Percentiles rank a stretch among this genome's conserved stretches.
Conservation (phyloP, 495 filamentous ascomycete species). For the Penicilliopsis zonata region DNA sequence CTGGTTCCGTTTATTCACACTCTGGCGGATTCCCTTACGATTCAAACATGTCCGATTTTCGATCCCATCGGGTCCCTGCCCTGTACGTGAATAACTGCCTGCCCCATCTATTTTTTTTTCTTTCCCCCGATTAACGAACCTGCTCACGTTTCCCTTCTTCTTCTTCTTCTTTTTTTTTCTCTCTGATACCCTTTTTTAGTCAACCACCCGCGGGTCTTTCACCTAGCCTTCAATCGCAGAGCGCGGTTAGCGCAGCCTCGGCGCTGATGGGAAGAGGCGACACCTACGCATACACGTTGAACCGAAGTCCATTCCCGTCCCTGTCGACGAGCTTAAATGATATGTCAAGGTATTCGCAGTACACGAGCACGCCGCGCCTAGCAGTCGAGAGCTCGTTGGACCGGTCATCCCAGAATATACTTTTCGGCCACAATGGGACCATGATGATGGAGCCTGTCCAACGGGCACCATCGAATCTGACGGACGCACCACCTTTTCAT, state of each 20-base stretch:
- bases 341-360: constrained; percentile 19
- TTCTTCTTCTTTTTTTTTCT: too few species aligned
- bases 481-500: constrained; percentile 43
- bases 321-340: constrained; percentile 24
- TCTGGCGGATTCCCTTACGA: constrained; percentile 24
- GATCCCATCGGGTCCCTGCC: constrained; percentile 23
- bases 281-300: constrained; percentile 24
- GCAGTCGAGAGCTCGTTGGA: constrained; percentile 22
- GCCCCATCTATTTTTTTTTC: too few species aligned
- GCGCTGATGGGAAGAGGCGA: constrained; percentile 24
- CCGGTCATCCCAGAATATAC: constrained; percentile 15
- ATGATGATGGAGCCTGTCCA: constrained; percentile 20
- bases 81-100: too few species aligned
- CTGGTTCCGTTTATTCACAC: constrained; percentile 28
- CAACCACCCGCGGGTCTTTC: constrained; percentile 27
- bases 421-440: constrained; percentile 17
- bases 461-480: constrained; percentile 16
- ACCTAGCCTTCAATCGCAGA: constrained; percentile 18
- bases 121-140: too few species aligned
- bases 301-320: constrained; percentile 20
- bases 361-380: constrained; percentile 23
- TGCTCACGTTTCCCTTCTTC: background rate
- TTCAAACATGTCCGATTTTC: constrained; percentile 30
- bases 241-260: constrained; percentile 13
- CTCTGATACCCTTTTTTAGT: constrained; percentile 15